Evolutionary conservation across 345 rosid species (phyloP).

Genomic region (Citrus mangshanensis): DNA sequence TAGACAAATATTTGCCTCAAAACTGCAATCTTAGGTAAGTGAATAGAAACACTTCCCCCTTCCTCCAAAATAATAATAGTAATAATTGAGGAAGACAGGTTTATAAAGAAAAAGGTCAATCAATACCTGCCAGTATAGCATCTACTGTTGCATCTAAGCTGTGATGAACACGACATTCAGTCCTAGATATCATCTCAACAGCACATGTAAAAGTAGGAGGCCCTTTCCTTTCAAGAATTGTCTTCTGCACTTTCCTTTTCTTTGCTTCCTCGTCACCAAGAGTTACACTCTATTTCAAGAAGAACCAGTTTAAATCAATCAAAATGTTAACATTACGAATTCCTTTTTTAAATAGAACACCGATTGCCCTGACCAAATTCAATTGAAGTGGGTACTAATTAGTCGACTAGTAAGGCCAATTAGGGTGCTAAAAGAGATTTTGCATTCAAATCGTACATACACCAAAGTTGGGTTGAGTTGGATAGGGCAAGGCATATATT

Average conservation of each 20-base stretch:
- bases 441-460: not conserved
- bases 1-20: not conserved
- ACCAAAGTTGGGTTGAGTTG: not conserved
- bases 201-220: constrained; percentile 86
- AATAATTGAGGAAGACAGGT: not conserved
- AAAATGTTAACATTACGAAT: not conserved
- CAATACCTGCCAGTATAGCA: constrained; percentile 76
- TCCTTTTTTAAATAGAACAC: not conserved
- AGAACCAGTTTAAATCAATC: constrained; percentile 2
- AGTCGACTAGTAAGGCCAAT: not conserved
- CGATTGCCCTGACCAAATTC: not conserved
- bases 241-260: constrained; percentile 93
- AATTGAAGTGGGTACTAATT: not conserved
- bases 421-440: not conserved
- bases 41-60: not conserved
- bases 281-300: constrained; percentile 70
- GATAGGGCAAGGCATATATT: not conserved
- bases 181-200: constrained; percentile 81
- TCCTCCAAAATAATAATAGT: no score
- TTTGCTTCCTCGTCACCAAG: constrained; percentile 93
- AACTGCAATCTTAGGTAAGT: constrained; percentile 7
- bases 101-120: constrained; percentile 1
- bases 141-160: constrained; percentile 85
- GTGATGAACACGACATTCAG: constrained; percentile 82
- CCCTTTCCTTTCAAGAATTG: constrained; percentile 92